Base-by-base conservation (phyloP, 306 rosid species). In the Coriaria nepalensis region DNA sequence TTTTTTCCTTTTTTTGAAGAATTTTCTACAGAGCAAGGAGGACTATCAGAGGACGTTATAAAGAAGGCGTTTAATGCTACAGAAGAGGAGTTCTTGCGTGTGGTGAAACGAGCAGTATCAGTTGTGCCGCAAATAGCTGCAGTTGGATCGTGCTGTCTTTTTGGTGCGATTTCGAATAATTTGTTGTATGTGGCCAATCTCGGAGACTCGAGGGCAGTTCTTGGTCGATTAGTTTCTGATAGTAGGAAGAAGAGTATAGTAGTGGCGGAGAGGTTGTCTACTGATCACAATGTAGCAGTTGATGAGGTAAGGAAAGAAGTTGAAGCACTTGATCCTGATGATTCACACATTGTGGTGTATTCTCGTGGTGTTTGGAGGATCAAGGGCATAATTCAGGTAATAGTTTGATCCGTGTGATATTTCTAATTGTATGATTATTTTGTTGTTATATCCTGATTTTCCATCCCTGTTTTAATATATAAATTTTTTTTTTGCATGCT, bases 381-480 rank as follows among this genome's bases (percentile, higher is more conserved):
- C 44, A 90, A 90, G 62, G 98, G 98, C 45, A 90, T 90, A 57
- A 90, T 90, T 75, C 98, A 90, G 98, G 95, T 85, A 79, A 6
- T 40, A 49, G 20, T 10, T 36, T 42, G 33, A 9, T 20, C 29
- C 29, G 3, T 20, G 29, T 3, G 29, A 20, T 20, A 3, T 20
- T 20, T 20, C 29, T 20, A 20, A 20, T 20, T 20, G 3, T 1
- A 20, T 20, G 29, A 20, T 20, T 20, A 20, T 42, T 43, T 51
- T 20, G 29, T 20, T 20, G 29, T 20, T 20, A 20, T 20, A 20
- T 1, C 29, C 29, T 1, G 29, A 20, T 20, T 20, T 20, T 20
- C 3, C 29, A 20, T 20, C 29, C 3, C 29, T 20, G 29, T 20
- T 20, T 20, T 20, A 20, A 20, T 20, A 20, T 20, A 20, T n/a